These are phyloP conservation scores for Penicillium capsulatum DNA, from an alignment of 2,329 filamentous ascomycete species.

Conservation along the genomic window DNA sequence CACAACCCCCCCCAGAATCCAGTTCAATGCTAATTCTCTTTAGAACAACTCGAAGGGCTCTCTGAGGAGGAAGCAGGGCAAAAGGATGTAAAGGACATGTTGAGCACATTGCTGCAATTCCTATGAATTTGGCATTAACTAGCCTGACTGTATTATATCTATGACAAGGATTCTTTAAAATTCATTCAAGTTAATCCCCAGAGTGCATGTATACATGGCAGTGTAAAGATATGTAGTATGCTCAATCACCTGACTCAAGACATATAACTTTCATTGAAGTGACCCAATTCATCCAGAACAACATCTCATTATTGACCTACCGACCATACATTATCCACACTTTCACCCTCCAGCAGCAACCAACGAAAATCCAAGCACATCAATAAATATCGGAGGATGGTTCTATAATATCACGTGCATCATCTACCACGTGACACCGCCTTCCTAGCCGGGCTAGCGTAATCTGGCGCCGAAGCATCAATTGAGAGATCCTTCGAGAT, in stretches of 20 bases:
- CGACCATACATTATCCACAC: no score
- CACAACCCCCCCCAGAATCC: background rate
- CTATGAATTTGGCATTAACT: conserved; percentile 16
- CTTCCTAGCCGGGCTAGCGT: conserved; percentile 17
- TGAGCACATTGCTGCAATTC: conserved; percentile 54
- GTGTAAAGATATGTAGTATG: background rate
- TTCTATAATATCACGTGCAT: conserved; percentile 21
- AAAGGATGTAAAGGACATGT: conserved; percentile 58
- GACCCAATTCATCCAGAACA: no score
- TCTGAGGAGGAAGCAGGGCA: conserved; percentile 53
- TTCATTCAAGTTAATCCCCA: no score
- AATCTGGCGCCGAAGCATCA: conserved; percentile 25
- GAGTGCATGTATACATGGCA: no score
- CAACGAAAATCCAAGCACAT: no score
- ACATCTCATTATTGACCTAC: no score
- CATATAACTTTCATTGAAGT: no score
- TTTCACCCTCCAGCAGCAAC: no score
- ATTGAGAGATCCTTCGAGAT: conserved; percentile 23
- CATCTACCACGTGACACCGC: background rate
- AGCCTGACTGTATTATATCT: background rate
- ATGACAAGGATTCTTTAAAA: no score
- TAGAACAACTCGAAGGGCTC: conserved; percentile 60
- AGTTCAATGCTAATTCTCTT: conserved; percentile 15
- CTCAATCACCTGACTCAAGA: no score
- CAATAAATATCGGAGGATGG: no score